Evolutionary conservation across 352 stramenopile species (phyloP), one percentile per base, ranked within the genome.

Genomic region (Phytopythium mirpurense): DNA sequence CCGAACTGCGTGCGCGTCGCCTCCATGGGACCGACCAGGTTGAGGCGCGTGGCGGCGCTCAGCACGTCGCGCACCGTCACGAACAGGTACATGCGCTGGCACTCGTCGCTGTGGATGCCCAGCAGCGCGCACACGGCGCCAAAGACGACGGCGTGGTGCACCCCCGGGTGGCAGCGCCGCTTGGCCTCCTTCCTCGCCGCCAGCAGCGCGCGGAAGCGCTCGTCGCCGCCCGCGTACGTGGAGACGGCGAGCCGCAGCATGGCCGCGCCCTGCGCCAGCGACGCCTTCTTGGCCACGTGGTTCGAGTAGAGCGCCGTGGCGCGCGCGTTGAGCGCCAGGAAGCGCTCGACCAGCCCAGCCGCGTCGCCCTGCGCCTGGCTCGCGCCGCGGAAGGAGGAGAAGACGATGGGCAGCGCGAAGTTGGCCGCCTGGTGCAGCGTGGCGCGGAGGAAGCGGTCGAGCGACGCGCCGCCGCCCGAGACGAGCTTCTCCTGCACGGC

Each of bases 61-160:
- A 93, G 69, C 38, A 82, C 57, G 49, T 93, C 83, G n/a, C 83
- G 75, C 38, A 85, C 66, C 27, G 67, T 75, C 40, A 82, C 70
- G 60, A 87, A 93, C n/a, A 93, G 68, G 57, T 76, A 90, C 70
- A 93, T 88, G 21, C 80, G 72, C 63, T 93, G 83, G 37, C 68
- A 71, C 7, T 67, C 65, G 32, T 74, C 62, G 15, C 51, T 55
- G 9, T 74, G 56, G 19, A 91, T 54, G 8, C 53, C 56, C 34
- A 91, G 58, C 41, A 88, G 57, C 12, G 67, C 78, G 54, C 78
- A 90, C 3, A 90, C 63, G 6, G 77, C 46, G 19, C 74, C 83
- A 54, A 93, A 88, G 11, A 93, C 60, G 10, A 90, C 72, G 0
- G 77, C 62, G 53, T 91, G 73, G 48, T 93, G 83, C 3, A 89